These are phyloP conservation scores for Candida sp. DNA, from an alignment of 1,139 yeast genomes.

Conservation along the genomic window DNA sequence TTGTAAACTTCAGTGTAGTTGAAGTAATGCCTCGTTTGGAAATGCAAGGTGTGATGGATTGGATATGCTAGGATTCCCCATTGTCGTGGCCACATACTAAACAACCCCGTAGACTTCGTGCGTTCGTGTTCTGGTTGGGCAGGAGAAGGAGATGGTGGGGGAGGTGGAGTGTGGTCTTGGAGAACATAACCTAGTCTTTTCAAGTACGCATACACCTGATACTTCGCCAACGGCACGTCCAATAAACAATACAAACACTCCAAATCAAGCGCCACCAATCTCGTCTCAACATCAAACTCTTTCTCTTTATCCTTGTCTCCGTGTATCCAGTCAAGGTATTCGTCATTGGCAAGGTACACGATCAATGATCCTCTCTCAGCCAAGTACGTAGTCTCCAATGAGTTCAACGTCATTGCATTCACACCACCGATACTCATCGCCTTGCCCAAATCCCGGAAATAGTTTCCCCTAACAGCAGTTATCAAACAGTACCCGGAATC, in stretches of 20 bases:
- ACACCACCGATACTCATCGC: constrained; percentile 32
- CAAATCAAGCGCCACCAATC: constrained; percentile 54
- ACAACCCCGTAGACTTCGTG: background rate
- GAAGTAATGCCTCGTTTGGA: constrained; percentile 34
- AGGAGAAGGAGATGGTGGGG: too few species aligned
- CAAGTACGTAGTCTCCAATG: constrained; percentile 76
- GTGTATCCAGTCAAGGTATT: constrained; percentile 20
- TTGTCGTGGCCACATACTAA: constrained; percentile 10
- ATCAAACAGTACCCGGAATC: constrained; percentile 54
- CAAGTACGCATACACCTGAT: constrained; percentile 74
- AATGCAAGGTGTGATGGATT: constrained; percentile 18
- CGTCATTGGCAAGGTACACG: constrained; percentile 43
- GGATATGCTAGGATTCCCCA: constrained; percentile 17
- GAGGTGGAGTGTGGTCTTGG: too few species aligned
- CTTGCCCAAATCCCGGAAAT: constrained; percentile 73
- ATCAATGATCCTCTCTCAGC: constrained; percentile 84
- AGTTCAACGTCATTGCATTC: constrained; percentile 46
- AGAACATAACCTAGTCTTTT: constrained; percentile 84
- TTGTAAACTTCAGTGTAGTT: constrained; percentile 41
- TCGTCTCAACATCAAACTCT: constrained; percentile 27
- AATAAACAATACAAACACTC: constrained; percentile 68
- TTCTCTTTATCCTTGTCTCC: constrained; percentile 17
- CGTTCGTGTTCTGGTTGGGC: background rate
- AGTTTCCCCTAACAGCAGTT: constrained; percentile 70
- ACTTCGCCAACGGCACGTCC: constrained; percentile 50